These are phyloP conservation scores for Tetradesmus obliquus DNA, from an alignment of 139 green algal species.

Conservation along the genomic window DNA sequence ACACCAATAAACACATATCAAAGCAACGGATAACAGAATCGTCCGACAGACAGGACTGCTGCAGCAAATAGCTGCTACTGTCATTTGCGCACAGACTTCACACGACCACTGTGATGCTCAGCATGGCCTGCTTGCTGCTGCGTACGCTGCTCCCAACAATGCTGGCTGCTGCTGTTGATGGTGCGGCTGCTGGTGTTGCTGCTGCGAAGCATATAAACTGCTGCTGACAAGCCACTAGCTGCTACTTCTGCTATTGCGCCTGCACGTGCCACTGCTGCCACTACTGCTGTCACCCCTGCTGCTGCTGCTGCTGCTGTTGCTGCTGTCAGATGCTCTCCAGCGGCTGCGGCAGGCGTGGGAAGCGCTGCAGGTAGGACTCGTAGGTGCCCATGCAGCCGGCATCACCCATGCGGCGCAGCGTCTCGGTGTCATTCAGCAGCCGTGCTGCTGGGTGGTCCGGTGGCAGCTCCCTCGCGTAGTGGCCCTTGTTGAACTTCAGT, in stretches of 20 bases:
- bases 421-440: constrained; percentile 19
- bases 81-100: too few species aligned
- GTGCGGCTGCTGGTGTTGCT: background rate
- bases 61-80: too few species aligned
- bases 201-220: background rate
- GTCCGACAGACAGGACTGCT: too few species aligned
- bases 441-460: constrained; percentile 8
- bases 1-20: too few species aligned
- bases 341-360: constrained; percentile 23
- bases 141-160: too few species aligned
- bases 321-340: background rate
- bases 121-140: too few species aligned
- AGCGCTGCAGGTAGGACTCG: background rate
- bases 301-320: background rate
- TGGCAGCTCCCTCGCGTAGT: constrained; percentile 8
- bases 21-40: too few species aligned
- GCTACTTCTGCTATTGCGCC: background rate
- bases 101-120: too few species aligned
- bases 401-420: background rate
- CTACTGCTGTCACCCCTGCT: background rate
- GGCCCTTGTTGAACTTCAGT: constrained; percentile 26
- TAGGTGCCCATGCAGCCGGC: constrained; percentile 15
- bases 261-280: background rate
- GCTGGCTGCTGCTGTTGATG: too few species aligned
- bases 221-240: background rate